Base-by-base conservation (phyloP, 1,139 yeast species). In the Blastobotrys arbuscula region DNA sequence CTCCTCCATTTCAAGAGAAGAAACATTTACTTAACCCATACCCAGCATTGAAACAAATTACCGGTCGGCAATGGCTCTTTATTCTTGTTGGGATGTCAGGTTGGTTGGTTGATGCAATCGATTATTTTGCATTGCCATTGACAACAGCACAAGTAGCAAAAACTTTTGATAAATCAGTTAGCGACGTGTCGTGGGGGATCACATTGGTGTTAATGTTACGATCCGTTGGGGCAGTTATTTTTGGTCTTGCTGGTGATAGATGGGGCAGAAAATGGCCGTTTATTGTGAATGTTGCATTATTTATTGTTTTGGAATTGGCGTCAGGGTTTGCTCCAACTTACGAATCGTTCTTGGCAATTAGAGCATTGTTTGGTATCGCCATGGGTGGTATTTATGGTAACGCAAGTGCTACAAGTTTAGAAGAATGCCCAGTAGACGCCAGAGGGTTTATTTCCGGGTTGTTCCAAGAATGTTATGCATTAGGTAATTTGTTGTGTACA, bases 81-180 rank as follows among this genome's bases (percentile, higher is more conserved):
- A 81, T 83, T 60, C 52, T 72, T 26, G 71, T 81, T 42, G 89
- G 88, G 2, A 80, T 81, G 58, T 61, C 73, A 53, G 87, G 84
- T 28, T 85, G 94, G 94, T 75, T 88, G 3, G 76, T 86, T 76
- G 94, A 84, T 63, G 84, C 94, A 2, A 74, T 84, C 64, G 94
- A 84, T 66, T 85, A 82, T 66, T 85, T 84, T 64, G 73, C 83
- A 28, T 84, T 83, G 12, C 78, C 86, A 6, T 72, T 82, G 40
- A 76, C 82, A 53, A 82, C 82, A 18, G 56, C 79, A 1, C 68
- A 66, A 9, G 73, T 84, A 47, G 87, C 92, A 4, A 56, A 62
- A 30, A 70, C 77, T 34, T 74, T 84, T 50, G 71, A 71, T 51
- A 74, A 70, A 28, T 56, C 71, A 13, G 77, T 77, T 35, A 74